phyloP scores from a whole-genome alignment of 768 basidiomycete species.

The Rhizopogon roseolus region DNA sequence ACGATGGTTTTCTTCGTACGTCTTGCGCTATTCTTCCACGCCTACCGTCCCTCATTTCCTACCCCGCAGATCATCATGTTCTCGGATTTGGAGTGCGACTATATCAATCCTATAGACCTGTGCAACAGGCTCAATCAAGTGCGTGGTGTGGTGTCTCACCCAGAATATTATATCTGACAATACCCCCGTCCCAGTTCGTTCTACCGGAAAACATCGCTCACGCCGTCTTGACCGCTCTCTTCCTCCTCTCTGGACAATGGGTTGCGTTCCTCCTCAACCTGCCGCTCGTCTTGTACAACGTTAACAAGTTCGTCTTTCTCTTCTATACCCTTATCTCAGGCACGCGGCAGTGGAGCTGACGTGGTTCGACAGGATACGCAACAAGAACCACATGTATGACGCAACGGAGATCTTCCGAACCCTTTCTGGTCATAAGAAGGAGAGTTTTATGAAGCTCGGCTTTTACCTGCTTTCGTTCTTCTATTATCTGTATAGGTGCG shows the following conservation, averaged over 20 bases:
- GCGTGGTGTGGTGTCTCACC: constrained; percentile 13
- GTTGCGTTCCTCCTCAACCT: constrained; percentile 85
- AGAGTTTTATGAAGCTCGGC: constrained; percentile 91
- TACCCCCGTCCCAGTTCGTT: constrained; percentile 66
- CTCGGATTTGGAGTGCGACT: constrained; percentile 98
- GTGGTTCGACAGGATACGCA: constrained; percentile 63
- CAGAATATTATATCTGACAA: neutral
- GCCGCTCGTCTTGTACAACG: constrained; percentile 85
- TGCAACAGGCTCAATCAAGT: constrained; percentile 99
- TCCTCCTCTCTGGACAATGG: constrained; percentile 97
- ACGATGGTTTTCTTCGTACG: constrained; percentile 99
- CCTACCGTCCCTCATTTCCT: neutral
- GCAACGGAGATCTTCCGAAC: constrained; percentile 99
- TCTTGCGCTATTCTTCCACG: constrained; percentile 15
- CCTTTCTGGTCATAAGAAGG: constrained; percentile 90
- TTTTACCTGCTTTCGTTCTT: constrained; percentile 91
- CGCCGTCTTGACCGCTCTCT: constrained; percentile 83
- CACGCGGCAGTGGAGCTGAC: neutral
- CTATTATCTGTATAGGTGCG: constrained; percentile 87
- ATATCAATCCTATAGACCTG: constrained; percentile 99
- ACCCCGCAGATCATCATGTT: constrained; percentile 96
- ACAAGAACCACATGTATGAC: constrained; percentile 97
- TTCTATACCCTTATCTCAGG: neutral
- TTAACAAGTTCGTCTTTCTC: constrained; percentile 74
- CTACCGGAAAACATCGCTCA: constrained; percentile 95